These are phyloP conservation scores for Citrus sp. DNA, from an alignment of 345 rosid genomes.

Conservation along the genomic window DNA sequence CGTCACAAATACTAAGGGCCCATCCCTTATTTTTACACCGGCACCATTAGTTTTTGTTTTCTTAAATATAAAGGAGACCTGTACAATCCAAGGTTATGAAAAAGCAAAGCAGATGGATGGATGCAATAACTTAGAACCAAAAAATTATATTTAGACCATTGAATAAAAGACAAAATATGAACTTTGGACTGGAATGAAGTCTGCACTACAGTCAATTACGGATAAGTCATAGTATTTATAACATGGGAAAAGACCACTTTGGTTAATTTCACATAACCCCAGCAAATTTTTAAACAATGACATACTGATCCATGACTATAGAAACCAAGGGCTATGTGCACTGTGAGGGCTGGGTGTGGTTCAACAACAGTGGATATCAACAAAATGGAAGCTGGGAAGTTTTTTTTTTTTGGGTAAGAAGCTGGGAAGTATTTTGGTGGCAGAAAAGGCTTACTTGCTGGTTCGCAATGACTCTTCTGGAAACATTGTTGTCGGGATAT, in stretches of 20 bases:
- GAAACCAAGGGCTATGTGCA: not conserved
- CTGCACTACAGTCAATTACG: not conserved
- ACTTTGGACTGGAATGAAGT: not conserved
- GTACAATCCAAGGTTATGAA: not conserved
- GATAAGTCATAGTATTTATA: not conserved
- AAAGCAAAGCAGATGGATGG: not conserved
- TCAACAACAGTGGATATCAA: not conserved
- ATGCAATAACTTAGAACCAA: not conserved
- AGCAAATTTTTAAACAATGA: not conserved
- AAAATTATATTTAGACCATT: not conserved
- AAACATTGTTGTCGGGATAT: not conserved
- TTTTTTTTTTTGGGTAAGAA: no score
- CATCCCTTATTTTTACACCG: not conserved
- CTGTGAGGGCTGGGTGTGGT: not conserved
- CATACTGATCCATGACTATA: not conserved
- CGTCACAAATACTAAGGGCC: constrained; percentile 5
- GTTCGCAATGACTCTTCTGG: not conserved
- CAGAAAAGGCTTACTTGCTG: not conserved
- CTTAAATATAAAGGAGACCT: not conserved
- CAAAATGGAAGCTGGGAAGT: not conserved
- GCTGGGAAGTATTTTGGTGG: not conserved
- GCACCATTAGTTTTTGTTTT: not conserved
- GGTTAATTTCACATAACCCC: not conserved
- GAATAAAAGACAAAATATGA: not conserved
- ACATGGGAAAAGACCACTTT: not conserved